Evolutionary conservation across 345 rosid species (phyloP).

Genomic region (Clausena lansium): DNA sequence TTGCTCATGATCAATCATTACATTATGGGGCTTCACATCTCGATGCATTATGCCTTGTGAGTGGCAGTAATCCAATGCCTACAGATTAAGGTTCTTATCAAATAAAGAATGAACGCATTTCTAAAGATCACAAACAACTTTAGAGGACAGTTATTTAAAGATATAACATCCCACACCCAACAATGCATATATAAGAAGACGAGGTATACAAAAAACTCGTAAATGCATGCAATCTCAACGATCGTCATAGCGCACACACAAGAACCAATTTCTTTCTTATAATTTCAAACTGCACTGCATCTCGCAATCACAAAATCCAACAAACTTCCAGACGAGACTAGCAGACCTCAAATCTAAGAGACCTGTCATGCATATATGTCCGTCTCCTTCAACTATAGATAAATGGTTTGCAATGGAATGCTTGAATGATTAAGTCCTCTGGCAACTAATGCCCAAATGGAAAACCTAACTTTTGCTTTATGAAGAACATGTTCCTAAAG

Average conservation of each 20-base stretch:
- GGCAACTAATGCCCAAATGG: neutral
- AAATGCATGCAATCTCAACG: neutral
- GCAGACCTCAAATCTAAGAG: neutral
- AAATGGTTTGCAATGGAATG: neutral
- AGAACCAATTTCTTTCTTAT: neutral
- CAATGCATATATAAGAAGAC: neutral
- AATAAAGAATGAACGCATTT: neutral
- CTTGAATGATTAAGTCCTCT: neutral
- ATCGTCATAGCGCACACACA: neutral
- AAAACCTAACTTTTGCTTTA: neutral
- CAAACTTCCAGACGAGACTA: neutral
- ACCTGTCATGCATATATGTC: neutral
- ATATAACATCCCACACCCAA: neutral
- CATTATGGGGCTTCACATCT: conserved; percentile 99
- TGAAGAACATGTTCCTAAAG: neutral
- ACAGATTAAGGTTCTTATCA: conserved; percentile 16
- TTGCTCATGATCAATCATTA: conserved; percentile 98
- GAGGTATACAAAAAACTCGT: neutral
- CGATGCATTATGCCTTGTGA: conserved; percentile 99
- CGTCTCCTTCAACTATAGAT: neutral
- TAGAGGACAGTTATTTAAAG: neutral
- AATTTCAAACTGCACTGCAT: neutral
- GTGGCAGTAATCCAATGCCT: conserved; percentile 98
- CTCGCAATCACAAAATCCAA: neutral
- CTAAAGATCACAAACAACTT: neutral